A percentile compares a stretch with the other conserved stretches of the same genome.
These are phyloP conservation scores for Marchantia polymorpha DNA, from an alignment of 225 moss, liverwort and hornwort species.

Conservation along the genomic window DNA sequence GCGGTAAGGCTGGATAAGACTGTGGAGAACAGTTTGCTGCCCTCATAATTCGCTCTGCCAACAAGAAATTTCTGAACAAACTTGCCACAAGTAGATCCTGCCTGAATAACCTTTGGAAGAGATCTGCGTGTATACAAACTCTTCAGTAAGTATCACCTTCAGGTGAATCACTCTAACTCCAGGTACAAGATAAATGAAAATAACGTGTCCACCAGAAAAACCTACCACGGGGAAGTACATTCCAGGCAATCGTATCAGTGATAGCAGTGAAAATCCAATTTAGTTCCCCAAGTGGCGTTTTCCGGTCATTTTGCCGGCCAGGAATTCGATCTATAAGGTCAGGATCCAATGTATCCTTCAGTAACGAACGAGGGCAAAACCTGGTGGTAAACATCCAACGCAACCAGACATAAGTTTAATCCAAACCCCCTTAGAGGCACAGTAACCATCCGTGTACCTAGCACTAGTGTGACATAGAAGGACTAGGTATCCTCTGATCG, in stretches of 20 bases:
- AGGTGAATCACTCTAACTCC: neutral
- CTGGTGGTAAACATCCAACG: constrained; percentile 28
- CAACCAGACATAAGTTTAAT: neutral
- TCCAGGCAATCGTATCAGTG: constrained; percentile 99
- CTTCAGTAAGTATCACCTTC: neutral
- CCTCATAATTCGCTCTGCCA: constrained; percentile 96
- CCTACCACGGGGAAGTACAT: constrained; percentile 95
- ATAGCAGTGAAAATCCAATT: constrained; percentile 99
- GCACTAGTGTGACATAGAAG: too few relatives aligned
- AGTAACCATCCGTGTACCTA: too few relatives aligned
- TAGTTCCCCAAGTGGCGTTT: constrained; percentile 89
- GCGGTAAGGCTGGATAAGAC: constrained; percentile 83
- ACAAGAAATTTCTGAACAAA: constrained; percentile 90
- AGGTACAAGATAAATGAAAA: neutral
- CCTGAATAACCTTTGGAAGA: constrained; percentile 95
- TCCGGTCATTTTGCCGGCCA: constrained; percentile 94
- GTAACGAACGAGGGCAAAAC: constrained; percentile 89
- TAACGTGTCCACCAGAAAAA: neutral
- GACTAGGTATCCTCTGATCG: too few relatives aligned
- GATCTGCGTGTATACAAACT: constrained; percentile 51
- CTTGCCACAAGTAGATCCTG: constrained; percentile 99
- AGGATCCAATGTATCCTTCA: constrained; percentile 62
- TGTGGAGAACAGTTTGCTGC: constrained; percentile 89
- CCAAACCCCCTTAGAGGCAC: too few relatives aligned
- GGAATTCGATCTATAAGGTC: constrained; percentile 91